Base-by-base conservation (phyloP, 768 basidiomycete genomes). In the Leccinum longicurvipes region DNA sequence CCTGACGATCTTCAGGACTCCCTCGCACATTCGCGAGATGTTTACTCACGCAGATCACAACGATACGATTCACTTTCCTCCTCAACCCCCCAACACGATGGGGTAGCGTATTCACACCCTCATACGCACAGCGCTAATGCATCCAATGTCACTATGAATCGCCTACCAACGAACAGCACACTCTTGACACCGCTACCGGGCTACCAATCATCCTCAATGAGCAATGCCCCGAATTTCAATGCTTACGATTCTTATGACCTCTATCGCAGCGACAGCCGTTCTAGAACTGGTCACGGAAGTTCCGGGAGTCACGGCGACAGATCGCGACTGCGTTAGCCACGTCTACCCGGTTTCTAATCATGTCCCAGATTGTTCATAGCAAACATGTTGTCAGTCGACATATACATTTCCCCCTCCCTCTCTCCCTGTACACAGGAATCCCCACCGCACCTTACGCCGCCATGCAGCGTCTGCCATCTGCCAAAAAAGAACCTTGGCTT, bases 161-260 rank as follows among this genome's bases (percentile, higher is more conserved):
- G 84, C 42, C 75, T 89, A 27, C 82, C 85, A 17, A 72, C 82
- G 28, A 80, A 83, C 63, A 87, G 84, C 70, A 88, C 84, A 24
- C 76, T 90, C 52, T 74, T 89, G 58, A 89, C 87, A 29, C 86
- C 88, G n/a, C 74, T 87, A 19, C 77, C 82, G 4, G 80, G 83
- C 21, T 86, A 85, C 62, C 77, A 79, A 57, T 63, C 74, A 8
- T 61, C 77, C 27, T 67, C 79, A n/a, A 59, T 77, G 54, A 52
- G 59, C 34, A 54, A 62, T 53, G 31, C 28, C 27, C 25, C 59
- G 8, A 47, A 58, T 27, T 51, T 61, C 42, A 51, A 61, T 29
- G 17, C 56, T 10, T 73, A 68, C 50, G 51, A 49, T 25, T 57
- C 65, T 23, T 73, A 72, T 55, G 77, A 75, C 58, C 71, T 77